Conservation (phyloP, 1,284 basidiomycete genomes). For the Mixia osmundae region DNA sequence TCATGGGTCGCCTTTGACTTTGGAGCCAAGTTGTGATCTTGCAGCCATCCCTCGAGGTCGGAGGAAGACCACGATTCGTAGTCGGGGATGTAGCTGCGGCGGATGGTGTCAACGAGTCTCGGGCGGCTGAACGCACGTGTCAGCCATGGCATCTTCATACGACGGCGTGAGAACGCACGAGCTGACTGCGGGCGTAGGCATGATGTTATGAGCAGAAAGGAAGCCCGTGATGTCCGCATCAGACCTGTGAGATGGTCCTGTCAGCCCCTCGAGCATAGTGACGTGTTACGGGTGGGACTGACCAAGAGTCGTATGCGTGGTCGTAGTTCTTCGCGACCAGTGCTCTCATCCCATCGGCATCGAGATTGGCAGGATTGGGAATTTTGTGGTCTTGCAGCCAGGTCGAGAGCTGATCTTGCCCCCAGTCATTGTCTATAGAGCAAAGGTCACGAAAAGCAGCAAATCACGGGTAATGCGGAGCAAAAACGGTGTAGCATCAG, state of each 20-base stretch:
- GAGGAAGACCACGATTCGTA: slow-evolving; percentile 9
- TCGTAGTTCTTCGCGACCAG: slow-evolving; percentile 17
- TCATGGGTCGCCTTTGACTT: slow-evolving; percentile 12
- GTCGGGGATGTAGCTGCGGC: slow-evolving; percentile 12
- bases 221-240: background rate
- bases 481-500: too few relatives aligned
- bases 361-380: slow-evolving; percentile 27
- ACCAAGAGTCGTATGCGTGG: slow-evolving; percentile 11
- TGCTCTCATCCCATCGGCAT: slow-evolving; percentile 16
- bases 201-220: slow-evolving; percentile 9
- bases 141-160: too few relatives aligned
- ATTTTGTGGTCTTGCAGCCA: slow-evolving; percentile 53
- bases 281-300: background rate
- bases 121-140: slow-evolving; percentile 10
- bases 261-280: background rate
- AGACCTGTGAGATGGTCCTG: background rate
- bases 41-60: slow-evolving; percentile 3
- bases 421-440: too few relatives aligned
- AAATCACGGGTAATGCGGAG: too few relatives aligned
- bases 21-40: slow-evolving; percentile 9
- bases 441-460: too few relatives aligned
- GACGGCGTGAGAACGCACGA: slow-evolving; percentile 9
- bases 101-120: slow-evolving; percentile 10
- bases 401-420: slow-evolving; percentile 33
- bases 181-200: slow-evolving; percentile 8